Conservation (phyloP, 1,284 basidiomycete genomes). For the Malassezia psittaci region DNA sequence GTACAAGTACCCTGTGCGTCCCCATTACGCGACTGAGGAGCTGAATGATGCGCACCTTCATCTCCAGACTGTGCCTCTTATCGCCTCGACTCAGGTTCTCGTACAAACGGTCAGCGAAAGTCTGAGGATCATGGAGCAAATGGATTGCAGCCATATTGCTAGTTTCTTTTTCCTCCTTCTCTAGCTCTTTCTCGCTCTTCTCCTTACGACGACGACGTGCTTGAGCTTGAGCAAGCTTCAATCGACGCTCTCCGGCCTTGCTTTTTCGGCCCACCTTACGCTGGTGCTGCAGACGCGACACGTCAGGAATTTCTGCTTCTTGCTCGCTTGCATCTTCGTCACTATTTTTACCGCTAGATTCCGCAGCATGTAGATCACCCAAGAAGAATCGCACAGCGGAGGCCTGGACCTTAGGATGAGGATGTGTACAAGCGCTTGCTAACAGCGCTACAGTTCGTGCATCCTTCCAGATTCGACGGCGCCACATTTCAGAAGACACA, state of each 20-base stretch:
- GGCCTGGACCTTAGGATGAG: constrained; percentile 84
- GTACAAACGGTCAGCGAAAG: constrained; percentile 88
- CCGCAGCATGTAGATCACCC: constrained; percentile 52
- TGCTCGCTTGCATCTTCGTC: constrained; percentile 22
- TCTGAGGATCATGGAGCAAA: constrained; percentile 87
- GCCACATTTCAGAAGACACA: constrained; percentile 87
- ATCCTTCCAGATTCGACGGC: constrained; percentile 86
- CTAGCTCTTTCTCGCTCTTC: constrained; percentile 25
- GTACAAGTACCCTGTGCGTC: constrained; percentile 79
- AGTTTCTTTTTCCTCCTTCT: constrained; percentile 25
- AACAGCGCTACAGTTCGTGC: constrained; percentile 87
- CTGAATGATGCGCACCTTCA: constrained; percentile 95
- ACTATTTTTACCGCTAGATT: constrained; percentile 20
- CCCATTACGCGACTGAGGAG: constrained; percentile 92
- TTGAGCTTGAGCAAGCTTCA: constrained; percentile 35
- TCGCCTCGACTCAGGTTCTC: constrained; percentile 67
- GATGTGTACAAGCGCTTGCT: constrained; percentile 84
- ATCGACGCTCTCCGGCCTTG: constrained; percentile 34
- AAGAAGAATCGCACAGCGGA: constrained; percentile 97
- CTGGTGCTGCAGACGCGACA: constrained; percentile 36
- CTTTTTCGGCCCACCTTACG: constrained; percentile 46
- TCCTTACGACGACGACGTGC: constrained; percentile 31
- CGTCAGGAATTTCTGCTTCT: constrained; percentile 21
- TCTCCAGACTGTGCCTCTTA: constrained; percentile 75
- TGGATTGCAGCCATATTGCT: constrained; percentile 88